Conservation (phyloP, 2,329 filamentous ascomycete species). For the Saccharata proteae region DNA sequence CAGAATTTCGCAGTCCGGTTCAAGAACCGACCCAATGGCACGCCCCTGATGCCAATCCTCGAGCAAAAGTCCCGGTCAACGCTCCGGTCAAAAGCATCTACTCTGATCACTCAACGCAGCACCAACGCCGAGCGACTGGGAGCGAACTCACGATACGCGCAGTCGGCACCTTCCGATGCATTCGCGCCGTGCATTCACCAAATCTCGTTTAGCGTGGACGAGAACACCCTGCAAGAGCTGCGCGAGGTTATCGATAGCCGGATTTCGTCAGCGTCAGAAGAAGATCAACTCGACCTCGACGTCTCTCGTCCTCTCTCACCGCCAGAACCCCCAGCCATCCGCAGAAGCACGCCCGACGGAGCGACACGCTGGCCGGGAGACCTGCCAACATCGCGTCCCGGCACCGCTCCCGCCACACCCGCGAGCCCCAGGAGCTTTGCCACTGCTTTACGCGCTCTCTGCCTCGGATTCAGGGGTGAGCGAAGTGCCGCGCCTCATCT, state of each 20-base stretch:
- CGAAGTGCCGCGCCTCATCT: too few relatives aligned
- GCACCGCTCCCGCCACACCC: neutral
- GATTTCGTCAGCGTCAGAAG: slow-evolving; percentile 1
- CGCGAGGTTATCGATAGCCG: slow-evolving; percentile 7
- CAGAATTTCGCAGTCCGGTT: slow-evolving; percentile 11
- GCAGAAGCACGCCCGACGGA: slow-evolving; percentile 6
- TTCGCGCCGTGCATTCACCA: too few relatives aligned
- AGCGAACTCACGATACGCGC: too few relatives aligned
- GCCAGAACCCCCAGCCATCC: slow-evolving; percentile 3
- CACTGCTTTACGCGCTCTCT: slow-evolving; percentile 4
- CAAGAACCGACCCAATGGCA: slow-evolving; percentile 19
- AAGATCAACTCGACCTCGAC: slow-evolving; percentile 2
- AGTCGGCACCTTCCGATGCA: too few relatives aligned
- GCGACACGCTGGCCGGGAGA: slow-evolving; percentile 9
- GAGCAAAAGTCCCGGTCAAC: slow-evolving; percentile 31
- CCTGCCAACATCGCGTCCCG: neutral
- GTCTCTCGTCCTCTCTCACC: slow-evolving; percentile 5
- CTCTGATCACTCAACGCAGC: neutral
- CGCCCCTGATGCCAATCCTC: slow-evolving; percentile 31
- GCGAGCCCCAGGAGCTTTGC: slow-evolving; percentile 5
- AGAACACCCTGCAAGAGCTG: slow-evolving; percentile 7
- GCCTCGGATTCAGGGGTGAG: slow-evolving; percentile 3
- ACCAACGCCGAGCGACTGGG: too few relatives aligned
- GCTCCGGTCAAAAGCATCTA: slow-evolving; percentile 17
- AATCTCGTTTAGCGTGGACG: slow-evolving; percentile 5